Base-by-base conservation (phyloP, 441 rosid genomes). In the Populus tomentosa region DNA sequence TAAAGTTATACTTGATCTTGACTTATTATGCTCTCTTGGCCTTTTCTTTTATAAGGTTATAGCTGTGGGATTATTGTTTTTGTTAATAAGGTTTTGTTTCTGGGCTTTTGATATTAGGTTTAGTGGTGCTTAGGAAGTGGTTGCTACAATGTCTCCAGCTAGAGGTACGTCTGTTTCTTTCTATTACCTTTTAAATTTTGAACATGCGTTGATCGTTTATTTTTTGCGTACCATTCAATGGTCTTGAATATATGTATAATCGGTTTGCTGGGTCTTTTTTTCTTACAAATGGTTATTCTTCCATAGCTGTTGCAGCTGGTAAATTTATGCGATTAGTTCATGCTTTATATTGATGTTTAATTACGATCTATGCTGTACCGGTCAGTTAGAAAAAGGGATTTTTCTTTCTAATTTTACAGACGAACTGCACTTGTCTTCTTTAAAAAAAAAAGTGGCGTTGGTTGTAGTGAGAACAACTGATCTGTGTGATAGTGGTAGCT, bases 71-170 rank as follows among this genome's bases (percentile, higher is more conserved):
- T 14, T 2, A 16, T 6, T 70, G 30, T 26, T 20, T 13, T 46
- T 46, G 5, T 10, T 20, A 16, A 24, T 71, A 1, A 26, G 0
- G 20, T 3, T 70, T 70, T 40, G 30, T 0, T 18, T 50, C 30
- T 46, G 16, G 4, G 3, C 24, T 18, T 16, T 53, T 53, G n/a
- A 14, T 71, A 0, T 23, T 28, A 71, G 74, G 42, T 71, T 32
- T 16, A 30, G 23, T 71, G 56, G 13, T 71, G 64, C 38, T 14
- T 46, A 26, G 62, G 8, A 33, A 50, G 72, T 33, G 67, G 59
- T 69, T 33, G 24, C 42, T 50, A 21, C 76, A 71, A 83, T 80
- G 86, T 79, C 86, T 75, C 86, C 80, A 3, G 74, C 72, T 10
- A 83, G 76, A 83, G 82, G 83, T 75, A 65, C 6, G 36, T 21